Evolutionary conservation across 1,284 basidiomycete species (phyloP).

Genomic region (Macrocystidia cucumis): DNA sequence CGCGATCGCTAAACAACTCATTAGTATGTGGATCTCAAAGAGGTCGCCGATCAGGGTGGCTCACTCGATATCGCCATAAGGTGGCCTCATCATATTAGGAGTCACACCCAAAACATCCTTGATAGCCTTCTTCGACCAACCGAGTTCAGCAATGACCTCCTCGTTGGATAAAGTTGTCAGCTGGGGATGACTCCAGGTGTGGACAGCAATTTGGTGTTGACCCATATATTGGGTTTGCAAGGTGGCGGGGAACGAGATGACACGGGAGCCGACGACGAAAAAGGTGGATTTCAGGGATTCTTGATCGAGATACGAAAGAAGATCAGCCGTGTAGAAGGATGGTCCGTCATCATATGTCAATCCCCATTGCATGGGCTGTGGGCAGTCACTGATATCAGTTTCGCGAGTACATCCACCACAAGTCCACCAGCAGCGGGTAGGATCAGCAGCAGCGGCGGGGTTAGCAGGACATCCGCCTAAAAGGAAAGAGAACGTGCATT

Average conservation of each 20-base stretch:
- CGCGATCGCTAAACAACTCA: constrained; percentile 56
- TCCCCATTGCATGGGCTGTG: constrained; percentile 66
- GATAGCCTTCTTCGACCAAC: constrained; percentile 83
- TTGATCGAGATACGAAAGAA: constrained; percentile 62
- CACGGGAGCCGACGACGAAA: constrained; percentile 81
- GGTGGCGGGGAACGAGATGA: constrained; percentile 30
- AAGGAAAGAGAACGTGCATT: constrained; percentile 5
- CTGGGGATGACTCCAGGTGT: constrained; percentile 61
- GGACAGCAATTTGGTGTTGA: constrained; percentile 63
- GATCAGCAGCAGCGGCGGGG: constrained; percentile 46
- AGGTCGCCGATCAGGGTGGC: constrained; percentile 12
- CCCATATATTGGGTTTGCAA: constrained; percentile 65
- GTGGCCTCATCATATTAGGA: constrained; percentile 59
- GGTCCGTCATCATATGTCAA: constrained; percentile 76
- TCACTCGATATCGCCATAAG: constrained; percentile 64
- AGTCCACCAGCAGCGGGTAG: constrained; percentile 78
- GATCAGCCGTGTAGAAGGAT: constrained; percentile 71
- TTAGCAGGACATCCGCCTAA: constrained; percentile 58
- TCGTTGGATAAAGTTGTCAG: constrained; percentile 78
- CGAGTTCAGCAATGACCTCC: constrained; percentile 82
- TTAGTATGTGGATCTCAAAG: constrained; percentile 7
- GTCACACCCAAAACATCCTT: constrained; percentile 70
- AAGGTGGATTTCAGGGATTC: constrained; percentile 75
- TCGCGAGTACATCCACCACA: constrained; percentile 68
- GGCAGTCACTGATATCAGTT: constrained; percentile 69